Base-by-base conservation (phyloP, 208 protist genomes). In the Herpetomonas tarakana region DNA sequence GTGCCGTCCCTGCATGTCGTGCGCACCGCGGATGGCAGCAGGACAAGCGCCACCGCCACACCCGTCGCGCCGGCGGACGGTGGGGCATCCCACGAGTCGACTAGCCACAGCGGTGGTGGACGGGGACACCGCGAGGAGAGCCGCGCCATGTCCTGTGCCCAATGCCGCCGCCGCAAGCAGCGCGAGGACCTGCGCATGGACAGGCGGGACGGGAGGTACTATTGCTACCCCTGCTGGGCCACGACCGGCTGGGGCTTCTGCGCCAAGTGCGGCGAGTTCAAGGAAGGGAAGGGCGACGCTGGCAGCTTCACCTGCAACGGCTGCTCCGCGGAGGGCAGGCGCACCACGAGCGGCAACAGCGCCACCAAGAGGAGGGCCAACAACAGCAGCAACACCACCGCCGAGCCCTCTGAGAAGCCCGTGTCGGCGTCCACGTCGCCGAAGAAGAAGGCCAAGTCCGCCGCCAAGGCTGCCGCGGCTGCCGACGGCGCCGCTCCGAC, bases 181-280 rank as follows among this genome's bases (percentile, higher is more conserved):
- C 31, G 65, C n/a, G 81, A 93, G 45, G 83, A 91, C 60, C 75
- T 93, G 21, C 87, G 81, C 28, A 52, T 84, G 6, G 77, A 88
- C 52, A 55, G 63, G 9, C 58, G 68, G 18, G 83, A 90, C 60
- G 49, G 67, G 41, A 52, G 69, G 41, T 68, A 68, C 39, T 93
- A 90, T 71, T 93, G 87, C 65, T 89, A 89, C 65, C 57, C 60
- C 30, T 93, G 87, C 68, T 93, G 87, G 87, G 72, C 72, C 18
- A 77, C 79, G 49, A 39, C 55, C 18, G 87, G 87, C 21, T 86
- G 71, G 63, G 74, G 69, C 56, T 85, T 86, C 73, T 93, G 87
- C 54, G 25, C 19, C 44, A 49, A 76, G 39, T 93, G 87, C 54
- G 65, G 67, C 25, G 83, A 84, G 65, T 93, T 93, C 58, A 73